Evolutionary conservation across 2,329 filamentous ascomycete genomes (phyloP), one percentile per base, ranked within the genome.

Genomic region (Fusarium anthophilum): DNA sequence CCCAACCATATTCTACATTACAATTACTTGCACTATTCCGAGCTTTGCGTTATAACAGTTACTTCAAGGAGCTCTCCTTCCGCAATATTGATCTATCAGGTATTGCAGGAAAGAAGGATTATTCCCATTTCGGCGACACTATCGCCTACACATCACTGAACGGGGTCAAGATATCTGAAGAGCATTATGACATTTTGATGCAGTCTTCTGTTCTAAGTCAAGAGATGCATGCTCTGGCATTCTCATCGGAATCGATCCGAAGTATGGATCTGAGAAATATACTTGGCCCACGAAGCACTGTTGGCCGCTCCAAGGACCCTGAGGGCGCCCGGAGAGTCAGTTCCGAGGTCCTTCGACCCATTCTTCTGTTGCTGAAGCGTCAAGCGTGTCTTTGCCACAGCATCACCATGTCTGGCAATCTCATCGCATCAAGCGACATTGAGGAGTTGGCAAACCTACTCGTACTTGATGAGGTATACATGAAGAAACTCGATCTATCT

Each of bases 31-130:
- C 88, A 15, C 85, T 90, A 3, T 85, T 90, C 73, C 85, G 88
- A 9, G 87, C 88, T 4, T 79, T 90, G 66, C 84, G 88, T 15
- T 90, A 89, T 77, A 90, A 90, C 61, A 88, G 88, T 71, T 90
- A 87, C 74, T 90, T 90, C 80, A 88, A 87, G 66, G 87, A 87
- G 2, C 79, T 90, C n/a, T 90, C 87, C 4, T 89, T 90, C 70
- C 79, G 82, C 15, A 84, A 87, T 59, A 83, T 90, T 20, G 86
- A 89, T 70, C 81, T 90, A 26, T 84, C 84, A 4, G 75, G 81
- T 13, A 75, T 84, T 18, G 78, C 77, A 37, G 80, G 80, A 43
- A 82, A 79, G 54, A 83, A 83, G 53, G 88, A 90, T 67, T 83
- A 83, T 48, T 77, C 81, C 5, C 81, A 82, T 10, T 84, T 86